A percentile compares a stretch with the other conserved stretches of the same genome.
These are phyloP conservation scores for Saprolegnia parasitica DNA, from an alignment of 352 stramenopile species.

Conservation along the genomic window DNA sequence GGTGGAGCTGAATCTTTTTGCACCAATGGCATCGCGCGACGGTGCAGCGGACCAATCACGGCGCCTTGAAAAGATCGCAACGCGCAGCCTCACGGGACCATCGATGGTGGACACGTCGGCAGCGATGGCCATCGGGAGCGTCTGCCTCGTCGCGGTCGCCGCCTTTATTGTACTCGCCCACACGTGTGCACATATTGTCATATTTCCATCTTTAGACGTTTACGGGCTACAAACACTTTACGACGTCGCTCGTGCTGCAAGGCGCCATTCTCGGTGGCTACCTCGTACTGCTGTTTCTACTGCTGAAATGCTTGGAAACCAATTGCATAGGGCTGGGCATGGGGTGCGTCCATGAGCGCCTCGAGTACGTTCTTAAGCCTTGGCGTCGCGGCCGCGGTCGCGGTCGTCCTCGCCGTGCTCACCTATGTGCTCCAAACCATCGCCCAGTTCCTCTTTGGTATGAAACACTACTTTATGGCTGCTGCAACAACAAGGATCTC, in stretches of 20 bases:
- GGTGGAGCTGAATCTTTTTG: not conserved
- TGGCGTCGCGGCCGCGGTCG: not conserved
- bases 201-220: slow-evolving; percentile 17
- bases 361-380: slow-evolving; percentile 7
- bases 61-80: not conserved
- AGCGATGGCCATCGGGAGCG: slow-evolving; percentile 9
- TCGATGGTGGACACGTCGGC: not conserved
- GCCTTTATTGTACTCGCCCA: slow-evolving; percentile 14
- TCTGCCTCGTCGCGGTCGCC: slow-evolving; percentile 15
- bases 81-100: not conserved
- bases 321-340: slow-evolving; percentile 20
- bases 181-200: not conserved
- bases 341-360: not conserved
- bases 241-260: slow-evolving; percentile 23
- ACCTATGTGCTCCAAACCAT: slow-evolving; percentile 6
- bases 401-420: slow-evolving; percentile 11
- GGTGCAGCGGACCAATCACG: not conserved
- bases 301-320: not conserved
- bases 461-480: not conserved
- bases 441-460: slow-evolving; percentile 28
- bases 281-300: not conserved
- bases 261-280: slow-evolving; percentile 26
- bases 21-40: not conserved
- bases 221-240: slow-evolving; percentile 29
- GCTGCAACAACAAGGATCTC: too few relatives aligned